A percentile compares a stretch with the other conserved stretches of the same genome.
Conservation (phyloP, 768 basidiomycete genomes). For the Phlegmacium glaucopus region DNA sequence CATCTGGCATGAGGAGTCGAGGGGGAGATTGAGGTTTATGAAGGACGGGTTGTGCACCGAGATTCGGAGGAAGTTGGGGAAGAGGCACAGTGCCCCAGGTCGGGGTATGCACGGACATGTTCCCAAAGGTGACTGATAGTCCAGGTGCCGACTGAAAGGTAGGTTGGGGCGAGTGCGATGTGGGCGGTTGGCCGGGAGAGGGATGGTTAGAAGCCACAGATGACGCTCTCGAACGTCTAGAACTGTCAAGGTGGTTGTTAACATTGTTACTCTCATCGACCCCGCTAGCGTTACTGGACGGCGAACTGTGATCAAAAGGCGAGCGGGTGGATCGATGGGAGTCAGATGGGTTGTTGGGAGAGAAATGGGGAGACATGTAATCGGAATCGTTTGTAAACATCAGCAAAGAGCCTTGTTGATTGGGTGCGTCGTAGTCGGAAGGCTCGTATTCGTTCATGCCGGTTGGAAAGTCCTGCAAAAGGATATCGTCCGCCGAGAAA, state of each 20-base stretch:
- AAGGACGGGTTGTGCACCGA: slow-evolving; percentile 12
- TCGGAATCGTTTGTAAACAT: slow-evolving; percentile 53
- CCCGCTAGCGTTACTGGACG: slow-evolving; percentile 50
- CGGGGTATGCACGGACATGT: slow-evolving; percentile 64
- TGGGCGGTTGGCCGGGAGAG: slow-evolving; percentile 18
- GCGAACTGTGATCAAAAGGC: slow-evolving; percentile 62
- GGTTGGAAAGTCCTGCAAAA: slow-evolving; percentile 46
- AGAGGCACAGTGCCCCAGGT: slow-evolving; percentile 51
- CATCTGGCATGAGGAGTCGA: slow-evolving; percentile 46
- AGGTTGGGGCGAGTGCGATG: slow-evolving; percentile 23
- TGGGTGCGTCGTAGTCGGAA: slow-evolving; percentile 63
- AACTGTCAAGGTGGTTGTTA: not conserved
- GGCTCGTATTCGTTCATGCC: slow-evolving; percentile 63
- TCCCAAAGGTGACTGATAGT: slow-evolving; percentile 59
- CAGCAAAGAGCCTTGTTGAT: slow-evolving; percentile 43
- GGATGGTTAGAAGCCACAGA: slow-evolving; percentile 60
- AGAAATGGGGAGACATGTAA: slow-evolving; percentile 34
- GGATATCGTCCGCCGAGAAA: slow-evolving; percentile 42
- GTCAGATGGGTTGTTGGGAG: slow-evolving; percentile 16
- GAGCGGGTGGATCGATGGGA: slow-evolving; percentile 22
- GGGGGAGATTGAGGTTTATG: slow-evolving; percentile 66
- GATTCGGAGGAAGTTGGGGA: slow-evolving; percentile 23
- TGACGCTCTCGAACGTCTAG: slow-evolving; percentile 58
- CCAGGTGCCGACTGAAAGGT: slow-evolving; percentile 49
- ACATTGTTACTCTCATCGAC: slow-evolving; percentile 36